These are phyloP conservation scores for Penicillium sp. DNA, from an alignment of 2,329 filamentous ascomycete species.

Conservation along the genomic window DNA sequence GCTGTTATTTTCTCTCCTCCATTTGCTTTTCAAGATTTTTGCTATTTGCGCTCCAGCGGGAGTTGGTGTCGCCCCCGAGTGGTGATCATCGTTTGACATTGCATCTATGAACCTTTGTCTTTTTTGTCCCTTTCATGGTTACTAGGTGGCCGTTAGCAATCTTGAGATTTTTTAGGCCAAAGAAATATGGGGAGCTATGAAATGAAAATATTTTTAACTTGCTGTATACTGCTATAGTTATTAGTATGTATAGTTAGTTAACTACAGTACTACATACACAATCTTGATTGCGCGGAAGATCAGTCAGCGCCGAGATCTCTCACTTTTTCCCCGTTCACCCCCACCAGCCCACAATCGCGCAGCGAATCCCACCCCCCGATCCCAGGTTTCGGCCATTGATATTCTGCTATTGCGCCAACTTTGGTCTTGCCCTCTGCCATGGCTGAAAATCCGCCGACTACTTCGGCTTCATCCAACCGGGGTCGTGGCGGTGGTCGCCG, in stretches of 20 bases:
- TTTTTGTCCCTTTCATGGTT: neutral
- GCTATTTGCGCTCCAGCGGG: constrained; percentile 36
- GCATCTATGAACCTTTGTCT: constrained; percentile 7
- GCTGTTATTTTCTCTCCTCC: constrained; percentile 18
- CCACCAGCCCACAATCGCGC: constrained; percentile 17
- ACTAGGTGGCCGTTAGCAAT: neutral
- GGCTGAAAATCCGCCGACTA: constrained; percentile 35
- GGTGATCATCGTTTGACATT: constrained; percentile 15
- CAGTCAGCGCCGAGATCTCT: constrained; percentile 25
- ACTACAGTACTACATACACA: too few species aligned
- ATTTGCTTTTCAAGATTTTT: constrained; percentile 20
- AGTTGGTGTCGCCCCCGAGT: constrained; percentile 35
- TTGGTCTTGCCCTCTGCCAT: constrained; percentile 24
- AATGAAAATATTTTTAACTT: neutral
- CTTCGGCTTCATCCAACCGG: constrained; percentile 40
- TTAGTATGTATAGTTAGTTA: neutral
- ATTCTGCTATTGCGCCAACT: constrained; percentile 6
- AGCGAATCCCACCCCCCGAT: constrained; percentile 9
- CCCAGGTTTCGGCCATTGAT: constrained; percentile 14
- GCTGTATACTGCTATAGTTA: too few species aligned
- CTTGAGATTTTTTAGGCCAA: neutral
- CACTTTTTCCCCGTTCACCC: constrained; percentile 23
- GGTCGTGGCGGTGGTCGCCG: constrained; percentile 46
- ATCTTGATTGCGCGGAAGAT: constrained; percentile 12
- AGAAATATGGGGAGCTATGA: neutral